Base-by-base conservation (phyloP, 1,139 yeast genomes). In the Saccharomyces uvarum region DNA sequence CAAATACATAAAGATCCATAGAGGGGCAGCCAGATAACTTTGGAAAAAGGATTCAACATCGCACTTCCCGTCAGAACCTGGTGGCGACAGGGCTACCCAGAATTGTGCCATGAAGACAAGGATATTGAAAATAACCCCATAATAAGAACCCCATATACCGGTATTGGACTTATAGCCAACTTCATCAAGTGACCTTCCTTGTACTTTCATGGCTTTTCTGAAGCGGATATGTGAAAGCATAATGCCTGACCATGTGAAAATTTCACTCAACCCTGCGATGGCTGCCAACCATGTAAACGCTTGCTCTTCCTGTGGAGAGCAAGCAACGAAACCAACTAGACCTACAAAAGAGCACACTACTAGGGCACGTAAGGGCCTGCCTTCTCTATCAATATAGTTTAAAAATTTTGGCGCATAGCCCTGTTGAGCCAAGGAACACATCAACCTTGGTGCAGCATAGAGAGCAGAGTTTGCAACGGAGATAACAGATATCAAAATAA, bases 241-340 rank as follows among this genome's bases (percentile, higher is more conserved):
- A 63, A 89, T 86, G 48, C 96, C 90, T 38, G 93, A 88, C 67
- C 90, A 78, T 53, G 95, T 95, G 59, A 86, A 84, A 63, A 86
- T 74, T 72, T 87, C 95, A 52, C 88, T 81, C 60, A 89, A 80
- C 63, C 96, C 96, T 14, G 96, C 86, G 51, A 90, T 75, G 27
- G 96, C 88, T 68, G 88, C 68, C 88, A 93, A 52, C 90, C 89
- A 68, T 81, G 84, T 29, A 90, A 83, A 73, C 13, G 88, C 88
- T 32, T 75, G 78, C 58, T 79, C 82, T 69, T 86, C 81, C 55
- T 83, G 75, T 24, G 77, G 70, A 50, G 85, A 79, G 38, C 95
- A 88, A 3, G 77, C 74, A 54, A 81, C 78, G 58, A 87, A 89
- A 13, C 96, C 93, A 48, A 95, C 88, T 27, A 85, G 79, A 54